phyloP scores from a whole-genome alignment of 495 filamentous ascomycete genomes.

The Penicillium paxilli region DNA sequence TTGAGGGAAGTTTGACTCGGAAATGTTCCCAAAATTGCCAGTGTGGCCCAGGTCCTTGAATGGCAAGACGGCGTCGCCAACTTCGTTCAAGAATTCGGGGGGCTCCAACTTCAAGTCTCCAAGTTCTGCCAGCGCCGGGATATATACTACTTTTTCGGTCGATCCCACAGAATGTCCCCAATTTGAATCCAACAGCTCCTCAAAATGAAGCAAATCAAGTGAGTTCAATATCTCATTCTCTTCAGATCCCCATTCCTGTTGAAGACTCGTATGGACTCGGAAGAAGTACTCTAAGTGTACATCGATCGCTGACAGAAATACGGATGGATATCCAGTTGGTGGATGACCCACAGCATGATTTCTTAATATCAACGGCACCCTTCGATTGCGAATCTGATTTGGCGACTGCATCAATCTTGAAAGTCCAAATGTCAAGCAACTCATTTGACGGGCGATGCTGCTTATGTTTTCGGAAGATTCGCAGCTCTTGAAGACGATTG shows the following conservation, averaged over 20 bases:
- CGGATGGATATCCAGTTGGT: conserved; percentile 15
- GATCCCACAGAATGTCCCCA: too few relatives aligned
- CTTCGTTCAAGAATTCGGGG: too few relatives aligned
- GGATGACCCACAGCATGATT: conserved; percentile 17
- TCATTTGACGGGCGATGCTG: background rate
- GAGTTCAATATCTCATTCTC: background rate
- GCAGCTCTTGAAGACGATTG: conserved; percentile 21
- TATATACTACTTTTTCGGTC: too few relatives aligned
- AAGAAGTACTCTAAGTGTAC: conserved; percentile 19
- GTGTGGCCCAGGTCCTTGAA: too few relatives aligned
- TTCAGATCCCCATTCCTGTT: background rate
- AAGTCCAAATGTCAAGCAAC: conserved; percentile 27
- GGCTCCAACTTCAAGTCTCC: too few relatives aligned
- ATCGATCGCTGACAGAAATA: conserved; percentile 24
- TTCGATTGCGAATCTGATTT: background rate
- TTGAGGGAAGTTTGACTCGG: too few relatives aligned
- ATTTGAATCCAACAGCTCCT: too few relatives aligned
- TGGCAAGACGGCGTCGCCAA: too few relatives aligned
- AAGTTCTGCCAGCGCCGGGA: too few relatives aligned
- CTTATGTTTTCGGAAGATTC: background rate
- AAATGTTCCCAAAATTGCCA: too few relatives aligned
- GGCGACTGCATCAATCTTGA: conserved; percentile 3
- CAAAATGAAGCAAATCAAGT: background rate
- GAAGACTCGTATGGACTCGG: background rate
- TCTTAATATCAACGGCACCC: conserved; percentile 17